Percentiles rank a stretch among this genome's conserved stretches.
These are phyloP conservation scores for Solanum ossicruentum DNA, from an alignment of 257 asterid species.

Conservation along the genomic window DNA sequence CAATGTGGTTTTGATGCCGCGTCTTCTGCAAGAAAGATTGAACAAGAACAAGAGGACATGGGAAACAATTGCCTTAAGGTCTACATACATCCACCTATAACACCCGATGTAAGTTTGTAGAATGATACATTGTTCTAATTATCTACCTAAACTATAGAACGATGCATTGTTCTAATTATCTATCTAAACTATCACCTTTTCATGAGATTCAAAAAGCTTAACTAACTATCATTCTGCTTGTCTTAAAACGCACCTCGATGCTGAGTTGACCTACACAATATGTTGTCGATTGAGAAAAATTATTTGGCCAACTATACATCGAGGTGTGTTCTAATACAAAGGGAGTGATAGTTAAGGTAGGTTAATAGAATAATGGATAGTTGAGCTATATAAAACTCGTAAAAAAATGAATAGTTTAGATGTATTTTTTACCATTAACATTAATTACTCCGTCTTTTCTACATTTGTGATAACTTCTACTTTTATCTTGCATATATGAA, in stretches of 20 bases:
- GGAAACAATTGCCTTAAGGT: neutral
- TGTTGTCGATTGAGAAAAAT: too few species aligned
- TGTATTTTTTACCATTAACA: neutral
- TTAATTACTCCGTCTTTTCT: neutral
- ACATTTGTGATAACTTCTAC: too few species aligned
- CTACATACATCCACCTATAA: neutral
- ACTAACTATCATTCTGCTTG: neutral
- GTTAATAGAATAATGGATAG: neutral
- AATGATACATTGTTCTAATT: neutral
- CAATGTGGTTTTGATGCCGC: accelerated
- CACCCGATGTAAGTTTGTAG: neutral
- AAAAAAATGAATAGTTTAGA: neutral
- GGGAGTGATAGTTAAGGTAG: too few species aligned
- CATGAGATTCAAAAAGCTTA: neutral
- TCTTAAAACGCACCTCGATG: too few species aligned
- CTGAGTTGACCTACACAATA: too few species aligned
- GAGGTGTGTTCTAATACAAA: too few species aligned
- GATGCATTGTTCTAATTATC: neutral
- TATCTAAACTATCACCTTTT: neutral
- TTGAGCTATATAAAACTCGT: neutral
- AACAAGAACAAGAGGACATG: neutral
- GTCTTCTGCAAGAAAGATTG: neutral
- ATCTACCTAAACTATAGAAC: too few species aligned
- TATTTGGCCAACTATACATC: too few species aligned
- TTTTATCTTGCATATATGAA: too few species aligned